These are phyloP conservation scores for Termitomyces sp. DNA, from an alignment of 768 basidiomycete genomes.

Conservation along the genomic window DNA sequence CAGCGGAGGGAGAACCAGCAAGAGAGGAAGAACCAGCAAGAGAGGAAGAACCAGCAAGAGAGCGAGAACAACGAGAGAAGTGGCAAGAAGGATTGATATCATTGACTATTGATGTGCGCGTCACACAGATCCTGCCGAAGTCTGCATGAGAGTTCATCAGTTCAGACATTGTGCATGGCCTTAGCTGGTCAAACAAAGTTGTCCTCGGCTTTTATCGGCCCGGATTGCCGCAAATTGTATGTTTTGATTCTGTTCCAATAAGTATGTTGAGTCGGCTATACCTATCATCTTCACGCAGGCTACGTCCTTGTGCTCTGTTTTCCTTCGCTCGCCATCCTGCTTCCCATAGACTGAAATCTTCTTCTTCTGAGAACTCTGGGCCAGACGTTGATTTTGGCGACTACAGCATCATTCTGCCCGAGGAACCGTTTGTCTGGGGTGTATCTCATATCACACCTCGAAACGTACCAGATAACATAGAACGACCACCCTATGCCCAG, in stretches of 20 bases:
- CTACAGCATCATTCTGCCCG: conserved; percentile 59
- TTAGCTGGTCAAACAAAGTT: no score
- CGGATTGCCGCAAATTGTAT: background rate
- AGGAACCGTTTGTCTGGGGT: conserved; percentile 61
- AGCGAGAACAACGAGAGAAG: no score
- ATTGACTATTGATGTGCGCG: no score
- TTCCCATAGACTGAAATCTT: background rate
- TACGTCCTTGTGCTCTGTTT: background rate
- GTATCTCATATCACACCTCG: conserved; percentile 55
- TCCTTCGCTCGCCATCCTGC: background rate
- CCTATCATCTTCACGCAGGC: background rate
- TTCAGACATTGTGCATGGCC: no score
- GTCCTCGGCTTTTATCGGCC: background rate
- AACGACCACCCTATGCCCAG: conserved; percentile 50
- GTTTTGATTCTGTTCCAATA: background rate
- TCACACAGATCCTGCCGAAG: no score
- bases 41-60: no score
- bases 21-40: no score
- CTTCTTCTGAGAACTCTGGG: conserved; percentile 1
- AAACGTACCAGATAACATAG: conserved; percentile 50
- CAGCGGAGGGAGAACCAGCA: no score
- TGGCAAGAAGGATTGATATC: no score
- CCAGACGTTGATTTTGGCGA: conserved; percentile 36
- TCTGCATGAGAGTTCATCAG: no score
- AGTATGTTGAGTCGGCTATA: background rate